These are phyloP conservation scores for Colletotrichum musicola DNA, from an alignment of 2,329 filamentous ascomycete genomes.

Conservation along the genomic window DNA sequence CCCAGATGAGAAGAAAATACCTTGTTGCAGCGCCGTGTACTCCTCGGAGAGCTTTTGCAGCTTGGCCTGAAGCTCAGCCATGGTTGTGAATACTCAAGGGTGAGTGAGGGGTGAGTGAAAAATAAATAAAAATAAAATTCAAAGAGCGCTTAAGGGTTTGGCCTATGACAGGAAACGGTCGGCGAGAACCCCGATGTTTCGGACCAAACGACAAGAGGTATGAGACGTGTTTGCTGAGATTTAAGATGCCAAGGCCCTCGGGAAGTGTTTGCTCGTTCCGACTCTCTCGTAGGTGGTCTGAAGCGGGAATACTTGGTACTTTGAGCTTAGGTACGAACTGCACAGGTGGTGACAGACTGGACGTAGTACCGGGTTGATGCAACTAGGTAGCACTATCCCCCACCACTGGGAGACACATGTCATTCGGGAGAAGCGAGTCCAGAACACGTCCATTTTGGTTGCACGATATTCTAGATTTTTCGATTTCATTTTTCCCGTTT, in stretches of 20 bases:
- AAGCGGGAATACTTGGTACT: conserved; percentile 19
- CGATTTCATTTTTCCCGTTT: not conserved
- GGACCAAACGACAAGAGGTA: not conserved
- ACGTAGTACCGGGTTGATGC: conserved; percentile 11
- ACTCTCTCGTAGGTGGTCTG: conserved; percentile 16
- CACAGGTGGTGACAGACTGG: conserved; percentile 31
- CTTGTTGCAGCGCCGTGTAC: conserved; percentile 87
- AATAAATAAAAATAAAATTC: not conserved
- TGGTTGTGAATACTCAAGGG: conserved; percentile 48
- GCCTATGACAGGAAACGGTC: not conserved
- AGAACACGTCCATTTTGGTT: not conserved
- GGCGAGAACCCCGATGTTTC: not conserved
- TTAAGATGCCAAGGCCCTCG: not conserved
- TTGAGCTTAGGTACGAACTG: conserved; percentile 5
- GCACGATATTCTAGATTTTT: too few species aligned
- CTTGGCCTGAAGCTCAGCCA: conserved; percentile 81
- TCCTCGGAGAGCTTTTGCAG: conserved; percentile 89
- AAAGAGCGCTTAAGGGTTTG: not conserved
- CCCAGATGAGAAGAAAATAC: conserved; percentile 47
- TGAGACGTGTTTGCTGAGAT: not conserved
- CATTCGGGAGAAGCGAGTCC: not conserved
- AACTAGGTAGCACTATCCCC: not conserved
- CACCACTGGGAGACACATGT: not conserved
- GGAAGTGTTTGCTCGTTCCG: conserved; percentile 7
- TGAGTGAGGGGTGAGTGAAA: conserved; percentile 30